Evolutionary conservation across 192 early-diverging fungal genomes (phyloP), one percentile per base, ranked within the genome.

Genomic region (Rhizoclosmatium sp.): DNA sequence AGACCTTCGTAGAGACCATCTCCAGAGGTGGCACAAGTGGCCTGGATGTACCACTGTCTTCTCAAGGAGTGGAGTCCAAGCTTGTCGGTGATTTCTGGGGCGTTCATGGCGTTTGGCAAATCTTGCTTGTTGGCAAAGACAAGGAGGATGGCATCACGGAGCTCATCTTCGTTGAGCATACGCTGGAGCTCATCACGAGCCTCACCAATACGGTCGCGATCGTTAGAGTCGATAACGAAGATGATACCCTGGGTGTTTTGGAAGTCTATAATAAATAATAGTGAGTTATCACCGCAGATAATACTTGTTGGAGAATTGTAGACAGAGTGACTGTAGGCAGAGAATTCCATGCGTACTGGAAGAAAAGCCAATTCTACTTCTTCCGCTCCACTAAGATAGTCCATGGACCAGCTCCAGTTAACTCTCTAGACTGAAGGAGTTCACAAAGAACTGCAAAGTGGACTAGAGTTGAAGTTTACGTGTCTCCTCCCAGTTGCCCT

Each of bases 111-210:
- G 86, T 95, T 95, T 78, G 95, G 95, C 77, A 97, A 86, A 92
- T 99, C 98, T 85, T 99, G 98, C 91, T 99, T 99, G 92, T 99
- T 99, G 86, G 97, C 96, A 88, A 98, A 96, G 40, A 99, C 94
- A 59, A 99, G 80, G 60, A 99, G 87, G 71, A 93, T 86, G 45
- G 94, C 96, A 76, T 94, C 92, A 84, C 93, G 93, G 68, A 99
- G 92, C 86, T 98, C 96, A 83, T 96, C 94, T 87, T 98, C 97
- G 86, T 94, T 93, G 68, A 99, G 85, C 95, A 98, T 96, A 74
- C 94, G 93, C 80, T 94, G 92, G 61, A 99, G 89, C 88, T 98
- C 97, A 56, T 96, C 95, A 72, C 94, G 93, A 62, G 97, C 96
- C 87, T 98, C 95, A 74, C 82, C 88, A 69, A 98, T 88, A 91